Evolutionary conservation across 352 stramenopile species (phyloP), one percentile per base, ranked within the genome.

Genomic region (Pythium guiyangense): DNA sequence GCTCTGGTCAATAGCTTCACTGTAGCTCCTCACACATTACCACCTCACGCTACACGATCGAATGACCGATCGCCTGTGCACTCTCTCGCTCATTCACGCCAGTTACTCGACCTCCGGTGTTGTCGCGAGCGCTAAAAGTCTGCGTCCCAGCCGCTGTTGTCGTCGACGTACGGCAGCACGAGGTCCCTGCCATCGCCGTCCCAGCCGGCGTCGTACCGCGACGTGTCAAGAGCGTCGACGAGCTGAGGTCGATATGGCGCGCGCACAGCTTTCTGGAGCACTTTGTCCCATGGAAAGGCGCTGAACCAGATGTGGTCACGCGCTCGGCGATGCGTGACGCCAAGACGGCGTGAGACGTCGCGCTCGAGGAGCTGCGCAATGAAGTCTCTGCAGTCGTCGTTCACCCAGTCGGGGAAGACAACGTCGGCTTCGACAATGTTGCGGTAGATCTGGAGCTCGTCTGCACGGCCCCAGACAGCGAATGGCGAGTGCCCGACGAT

Each of bases 381-480:
- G 42, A 97, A 66, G 55, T 97, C 86, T 69, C 93, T 94, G 29
- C 88, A 86, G 59, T 96, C 95, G 54, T 69, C 71, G 62, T 97
- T 89, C 54, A 98, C 86, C 70, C 96, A 78, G 59, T 84, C 86
- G 29, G 92, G 92, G 60, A 92, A 95, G 43, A 97, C 88, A 17
- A 97, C 84, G 53, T 90, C 92, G 45, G 84, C 89, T 54, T 92
- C 87, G 31, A 97, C 62, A 53, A 98, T 98, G 65, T 97, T 97
- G 53, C 97, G 89, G 67, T 98, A 98, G 60, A 98, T 97, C 18
- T 87, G 88, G 59, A 98, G 96, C 42, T 88, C 84, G 54, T 95
- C 97, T 42, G 97, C 87, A 71, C 97, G 31, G 73, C 3, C 95
- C 96, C 5, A 98, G 67, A 6, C 92, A 68, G 96, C 97, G 55